Evolutionary conservation across 345 rosid species (phyloP), one percentile per base, ranked within the genome.

Genomic region (Angophora floribunda): DNA sequence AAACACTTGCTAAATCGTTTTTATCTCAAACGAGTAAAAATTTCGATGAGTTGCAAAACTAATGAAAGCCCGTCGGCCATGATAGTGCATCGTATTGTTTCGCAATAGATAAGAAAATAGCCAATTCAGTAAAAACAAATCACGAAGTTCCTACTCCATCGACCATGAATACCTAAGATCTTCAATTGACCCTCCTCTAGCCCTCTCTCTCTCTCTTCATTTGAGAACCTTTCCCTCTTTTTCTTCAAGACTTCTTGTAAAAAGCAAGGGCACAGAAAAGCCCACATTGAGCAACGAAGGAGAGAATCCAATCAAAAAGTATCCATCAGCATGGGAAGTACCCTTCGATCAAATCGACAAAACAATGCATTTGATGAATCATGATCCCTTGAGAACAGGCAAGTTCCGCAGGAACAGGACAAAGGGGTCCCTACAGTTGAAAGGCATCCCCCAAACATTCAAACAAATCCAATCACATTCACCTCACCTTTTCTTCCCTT

Each of bases 391-490:
- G 26, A 49, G 32, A 87, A 7, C 53, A 63, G 79, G 82, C 84
- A 45, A 49, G 88, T 57, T 85, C 63, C 87, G 87, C 61, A 32
- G 65, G 87, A 85, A 52, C 65, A 53, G 87, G 28, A 24, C 67
- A 61, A n/a, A 61, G 87, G 89, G 89, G 86, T 52, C 90, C 89
- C 16, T 16, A 28, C 80, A 55, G 22, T 82, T 26, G n/a, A 70
- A 88, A 89, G 67, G 87, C 61, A 88, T 67, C 67, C 90, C 86
- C 90, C 90, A 90, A 91, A 91, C 89, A 93, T 92, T 92, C 95
- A 95, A 92, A 80, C 94, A 93, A 91, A 90, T 89, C 91, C 92
- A 90, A 89, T 93, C 91, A 79, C 89, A 89, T 88, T 87, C 87
- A 70, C 87, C 91, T 89, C 91, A 47, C 91, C 86, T 88, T 86